Percentiles rank a stretch among this genome's conserved stretches.
Conservation (phyloP, 1,139 yeast species). For the Lodderomyces parapsilosis region DNA sequence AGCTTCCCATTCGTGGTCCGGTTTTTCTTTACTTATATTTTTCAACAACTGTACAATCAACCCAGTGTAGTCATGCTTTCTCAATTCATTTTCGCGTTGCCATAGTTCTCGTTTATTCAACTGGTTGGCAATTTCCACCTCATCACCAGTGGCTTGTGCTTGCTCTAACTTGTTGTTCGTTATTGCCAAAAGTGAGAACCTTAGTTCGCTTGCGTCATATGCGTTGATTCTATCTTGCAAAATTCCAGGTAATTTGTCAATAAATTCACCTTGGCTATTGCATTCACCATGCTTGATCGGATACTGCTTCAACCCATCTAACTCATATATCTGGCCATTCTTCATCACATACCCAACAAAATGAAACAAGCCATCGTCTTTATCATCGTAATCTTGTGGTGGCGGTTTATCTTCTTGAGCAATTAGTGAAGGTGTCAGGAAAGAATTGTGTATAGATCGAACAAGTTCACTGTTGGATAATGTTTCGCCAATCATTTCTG, state of each 20-base stretch:
- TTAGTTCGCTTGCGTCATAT: conserved; percentile 49
- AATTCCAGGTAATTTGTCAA: conserved; percentile 41
- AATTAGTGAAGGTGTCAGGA: conserved; percentile 49
- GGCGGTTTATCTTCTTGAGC: conserved; percentile 41
- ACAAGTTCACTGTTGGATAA: conserved; percentile 61
- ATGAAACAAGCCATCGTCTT: conserved; percentile 59
- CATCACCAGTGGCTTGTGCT: conserved; percentile 38
- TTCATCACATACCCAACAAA: conserved; percentile 56
- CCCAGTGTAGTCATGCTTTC: conserved; percentile 58
- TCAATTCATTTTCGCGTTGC: conserved; percentile 42
- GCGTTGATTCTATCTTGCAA: conserved; percentile 46
- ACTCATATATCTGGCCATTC: conserved; percentile 55
- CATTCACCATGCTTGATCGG: conserved; percentile 58
- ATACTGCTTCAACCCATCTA: conserved; percentile 62
- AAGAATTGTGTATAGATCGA: conserved; percentile 62
- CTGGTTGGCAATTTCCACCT: conserved; percentile 25
- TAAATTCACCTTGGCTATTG: conserved; percentile 39
- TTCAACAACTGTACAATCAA: conserved; percentile 48
- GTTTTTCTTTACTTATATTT: conserved; percentile 31
- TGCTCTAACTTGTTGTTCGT: conserved; percentile 50
- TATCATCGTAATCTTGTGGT: conserved; percentile 31
- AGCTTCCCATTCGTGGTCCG: conserved; percentile 47
- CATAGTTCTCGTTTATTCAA: conserved; percentile 36
- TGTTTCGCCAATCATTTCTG: conserved; percentile 62
- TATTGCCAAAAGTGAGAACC: conserved; percentile 61